These are phyloP conservation scores for Boletales sp. DNA, from an alignment of 768 basidiomycete species.

Conservation along the genomic window DNA sequence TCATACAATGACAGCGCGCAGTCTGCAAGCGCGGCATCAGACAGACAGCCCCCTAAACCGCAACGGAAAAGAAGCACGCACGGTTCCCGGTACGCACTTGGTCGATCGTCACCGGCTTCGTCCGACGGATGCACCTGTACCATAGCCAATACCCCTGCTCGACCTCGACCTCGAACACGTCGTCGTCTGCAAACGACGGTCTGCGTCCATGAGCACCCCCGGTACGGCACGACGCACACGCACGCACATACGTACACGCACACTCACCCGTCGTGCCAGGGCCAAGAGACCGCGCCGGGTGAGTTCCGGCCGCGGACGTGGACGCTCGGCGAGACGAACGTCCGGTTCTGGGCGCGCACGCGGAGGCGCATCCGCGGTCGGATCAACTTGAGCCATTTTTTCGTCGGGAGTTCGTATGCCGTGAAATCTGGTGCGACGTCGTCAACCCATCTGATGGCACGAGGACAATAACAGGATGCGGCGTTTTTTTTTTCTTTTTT, in stretches of 20 bases:
- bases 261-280: constrained; percentile 18
- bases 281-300: constrained; percentile 8
- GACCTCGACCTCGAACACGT: constrained; percentile 17
- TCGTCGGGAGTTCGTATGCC: constrained; percentile 21
- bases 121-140: constrained; percentile 27
- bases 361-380: constrained; percentile 23
- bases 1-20: constrained; percentile 24
- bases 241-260: no score
- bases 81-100: constrained; percentile 21
- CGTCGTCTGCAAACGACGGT: constrained; percentile 13
- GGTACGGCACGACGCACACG: no score
- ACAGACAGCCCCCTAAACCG: no score
- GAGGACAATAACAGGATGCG: no score
- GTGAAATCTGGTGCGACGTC: constrained; percentile 15
- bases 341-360: constrained; percentile 5
- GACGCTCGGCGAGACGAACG: constrained; percentile 16
- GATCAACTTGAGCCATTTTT: constrained; percentile 16
- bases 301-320: constrained; percentile 1
- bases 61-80: constrained; percentile 1
- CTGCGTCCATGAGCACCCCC: neutral
- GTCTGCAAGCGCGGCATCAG: constrained; percentile 1
- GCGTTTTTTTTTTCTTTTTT: no score
- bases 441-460: no score
- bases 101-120: constrained; percentile 14
- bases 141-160: constrained; percentile 17